A percentile compares a stretch with the other conserved stretches of the same genome.
Conservation (phyloP, 768 basidiomycete species). For the Leccinum arenicola region DNA sequence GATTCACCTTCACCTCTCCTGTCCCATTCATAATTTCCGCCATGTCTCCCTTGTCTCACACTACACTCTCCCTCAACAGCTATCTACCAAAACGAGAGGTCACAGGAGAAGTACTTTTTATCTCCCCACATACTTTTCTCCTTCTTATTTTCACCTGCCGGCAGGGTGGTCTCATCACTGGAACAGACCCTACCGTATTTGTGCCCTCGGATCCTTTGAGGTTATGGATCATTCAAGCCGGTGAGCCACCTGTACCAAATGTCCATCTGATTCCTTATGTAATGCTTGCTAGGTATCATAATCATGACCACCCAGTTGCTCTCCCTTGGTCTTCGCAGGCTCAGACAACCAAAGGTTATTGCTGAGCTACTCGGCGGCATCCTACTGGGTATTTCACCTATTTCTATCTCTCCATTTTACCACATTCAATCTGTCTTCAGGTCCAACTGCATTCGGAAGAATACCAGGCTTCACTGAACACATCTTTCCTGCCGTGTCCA, state of each 20-base stretch:
- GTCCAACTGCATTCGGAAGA: slow-evolving; percentile 64
- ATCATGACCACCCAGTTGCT: slow-evolving; percentile 77
- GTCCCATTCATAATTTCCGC: slow-evolving; percentile 24
- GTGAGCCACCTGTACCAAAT: slow-evolving; percentile 37
- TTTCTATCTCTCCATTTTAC: slow-evolving; percentile 24
- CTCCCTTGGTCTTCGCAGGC: slow-evolving; percentile 62
- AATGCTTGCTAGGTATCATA: slow-evolving; percentile 61
- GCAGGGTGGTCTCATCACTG: slow-evolving; percentile 74
- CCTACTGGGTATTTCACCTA: slow-evolving; percentile 56
- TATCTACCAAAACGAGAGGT: slow-evolving; percentile 9
- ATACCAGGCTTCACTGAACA: slow-evolving; percentile 86
- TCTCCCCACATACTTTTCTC: not conserved
- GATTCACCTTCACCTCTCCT: not conserved
- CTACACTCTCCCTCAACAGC: slow-evolving; percentile 27
- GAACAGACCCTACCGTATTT: slow-evolving; percentile 67
- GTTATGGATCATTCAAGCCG: slow-evolving; percentile 77
- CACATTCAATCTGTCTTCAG: slow-evolving; percentile 5
- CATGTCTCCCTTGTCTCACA: slow-evolving; percentile 44
- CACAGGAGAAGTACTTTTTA: slow-evolving; percentile 22
- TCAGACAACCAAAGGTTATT: slow-evolving; percentile 84
- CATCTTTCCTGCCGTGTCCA: slow-evolving; percentile 74
- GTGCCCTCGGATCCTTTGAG: slow-evolving; percentile 67
- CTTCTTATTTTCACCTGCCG: slow-evolving; percentile 2
- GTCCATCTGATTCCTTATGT: not conserved
- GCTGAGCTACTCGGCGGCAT: slow-evolving; percentile 88